Base-by-base conservation (phyloP, 306 rosid species). In the Leucaena leucocephala region DNA sequence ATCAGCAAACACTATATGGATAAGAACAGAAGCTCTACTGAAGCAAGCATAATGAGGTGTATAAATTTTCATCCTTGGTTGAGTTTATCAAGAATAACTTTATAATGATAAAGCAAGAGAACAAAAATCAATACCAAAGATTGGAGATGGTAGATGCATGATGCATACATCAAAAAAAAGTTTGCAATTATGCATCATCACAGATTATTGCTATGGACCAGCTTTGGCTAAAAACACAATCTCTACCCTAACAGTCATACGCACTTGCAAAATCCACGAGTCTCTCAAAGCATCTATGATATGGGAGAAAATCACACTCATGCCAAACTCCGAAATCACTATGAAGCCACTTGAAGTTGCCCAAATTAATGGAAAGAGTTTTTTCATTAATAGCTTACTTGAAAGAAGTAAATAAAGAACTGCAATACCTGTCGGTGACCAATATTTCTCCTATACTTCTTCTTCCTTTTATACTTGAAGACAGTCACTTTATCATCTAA, bases 401-500 rank as follows among this genome's bases (percentile, higher is more conserved):
- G 76, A 43, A 74, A 17, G 55, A 63, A 38, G 48, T 19, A 80
- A 80, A 70, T 62, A n/a, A 22, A 22, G 45, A 36, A 63, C 39
- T 8, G 9, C 10, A 71, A 67, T 90, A 96, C 98, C 98, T 96
- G 99, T 68, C 96, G 81, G 83, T 96, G 99, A 14, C 99, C 99
- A 12, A 93, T 91, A 52, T 84, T 96, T 87, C 99, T 86, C 72
- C 91, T 75, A 65, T 96, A 96, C 27, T 96, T 90, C 57, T 93
- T 96, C 99, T 96, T 96, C 75, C 27, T 81, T 85, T 96, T 96
- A 75, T 90, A 96, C 87, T 96, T 96, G 92, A 87, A 96, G 77
- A 96, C 97, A 71, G 93, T 84, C 36, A 93, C 97, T 86, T 96
- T 96, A 50, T 39, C 8, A 80, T 93, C 87, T 71, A 91, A 80